These are phyloP conservation scores for Candida railenensis DNA, from an alignment of 805 yeast genomes.

Conservation along the genomic window DNA sequence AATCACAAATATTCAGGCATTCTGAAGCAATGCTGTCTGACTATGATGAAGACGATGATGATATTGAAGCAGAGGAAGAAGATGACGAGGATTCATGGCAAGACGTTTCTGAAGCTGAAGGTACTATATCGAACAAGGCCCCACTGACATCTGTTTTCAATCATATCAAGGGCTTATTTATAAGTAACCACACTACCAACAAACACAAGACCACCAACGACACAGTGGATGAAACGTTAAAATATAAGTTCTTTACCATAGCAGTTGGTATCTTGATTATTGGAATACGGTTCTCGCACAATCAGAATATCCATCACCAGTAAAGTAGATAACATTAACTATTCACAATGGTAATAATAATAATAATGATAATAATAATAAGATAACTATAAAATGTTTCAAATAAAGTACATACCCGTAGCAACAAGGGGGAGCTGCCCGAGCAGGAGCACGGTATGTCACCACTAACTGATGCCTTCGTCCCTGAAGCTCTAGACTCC, in stretches of 20 bases:
- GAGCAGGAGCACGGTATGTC: no score
- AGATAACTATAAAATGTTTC: slow-evolving; percentile 1
- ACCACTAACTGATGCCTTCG: no score
- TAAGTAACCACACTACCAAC: slow-evolving; percentile 21
- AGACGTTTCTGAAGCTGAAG: slow-evolving; percentile 9
- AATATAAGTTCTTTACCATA: slow-evolving; percentile 41
- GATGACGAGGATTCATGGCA: slow-evolving; percentile 12
- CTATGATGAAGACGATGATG: slow-evolving; percentile 12
- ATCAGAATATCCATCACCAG: slow-evolving; percentile 8
- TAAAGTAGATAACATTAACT: not conserved
- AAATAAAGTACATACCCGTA: no score
- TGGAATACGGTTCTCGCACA: slow-evolving; percentile 36
- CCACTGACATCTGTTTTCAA: slow-evolving; percentile 24
- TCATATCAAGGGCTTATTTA: slow-evolving; percentile 33
- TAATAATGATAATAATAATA: slow-evolving; percentile 1
- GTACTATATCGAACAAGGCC: not conserved
- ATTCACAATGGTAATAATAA: not conserved
- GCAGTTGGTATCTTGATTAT: slow-evolving; percentile 42
- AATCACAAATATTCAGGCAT: slow-evolving; percentile 31
- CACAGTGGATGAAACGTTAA: slow-evolving; percentile 39
- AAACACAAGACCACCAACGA: slow-evolving; percentile 19
- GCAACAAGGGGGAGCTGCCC: not conserved
- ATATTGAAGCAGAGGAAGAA: slow-evolving; percentile 14
- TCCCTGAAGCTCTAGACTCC: no score
- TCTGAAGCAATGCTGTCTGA: slow-evolving; percentile 12